Conservation (phyloP, 495 filamentous ascomycete species). For the Astrocystis sublimbata region DNA sequence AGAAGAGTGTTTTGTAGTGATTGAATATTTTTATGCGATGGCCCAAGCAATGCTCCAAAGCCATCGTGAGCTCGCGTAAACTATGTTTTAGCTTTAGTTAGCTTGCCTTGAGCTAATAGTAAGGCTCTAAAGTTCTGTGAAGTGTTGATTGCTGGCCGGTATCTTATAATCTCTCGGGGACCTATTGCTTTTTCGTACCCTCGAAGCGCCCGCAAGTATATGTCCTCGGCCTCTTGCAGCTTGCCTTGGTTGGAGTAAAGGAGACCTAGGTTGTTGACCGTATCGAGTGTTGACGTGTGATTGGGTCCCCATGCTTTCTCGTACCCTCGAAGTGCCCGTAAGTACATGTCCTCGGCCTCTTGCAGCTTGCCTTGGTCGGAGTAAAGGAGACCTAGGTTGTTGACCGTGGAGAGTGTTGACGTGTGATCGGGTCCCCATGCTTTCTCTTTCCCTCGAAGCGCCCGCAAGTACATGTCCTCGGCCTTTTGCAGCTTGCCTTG, state of each 20-base stretch:
- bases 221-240: slow-evolving; percentile 31
- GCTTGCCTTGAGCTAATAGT: neutral
- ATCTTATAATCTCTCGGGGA: neutral
- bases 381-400: slow-evolving; percentile 27
- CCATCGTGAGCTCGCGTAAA: neutral
- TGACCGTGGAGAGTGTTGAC: slow-evolving; percentile 33
- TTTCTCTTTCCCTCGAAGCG: slow-evolving; percentile 41
- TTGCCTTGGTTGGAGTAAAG: neutral
- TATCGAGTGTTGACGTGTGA: slow-evolving; percentile 36
- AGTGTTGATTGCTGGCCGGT: neutral
- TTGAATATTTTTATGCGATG: neutral
- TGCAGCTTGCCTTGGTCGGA: neutral
- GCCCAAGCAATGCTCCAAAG: neutral
- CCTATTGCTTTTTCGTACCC: neutral
- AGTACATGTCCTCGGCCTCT: slow-evolving; percentile 36
- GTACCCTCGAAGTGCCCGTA: slow-evolving; percentile 38
- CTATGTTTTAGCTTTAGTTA: neutral
- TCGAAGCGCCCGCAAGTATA: slow-evolving; percentile 39
- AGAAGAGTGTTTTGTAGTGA: neutral
- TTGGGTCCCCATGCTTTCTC: slow-evolving; percentile 40
- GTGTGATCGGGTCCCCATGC: slow-evolving; percentile 36
- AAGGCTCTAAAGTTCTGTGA: neutral
- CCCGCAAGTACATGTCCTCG: slow-evolving; percentile 38
- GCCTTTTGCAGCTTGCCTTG: slow-evolving; percentile 33
- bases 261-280: slow-evolving; percentile 29